These are phyloP conservation scores for Tuber calosporum DNA, from an alignment of 495 filamentous ascomycete genomes.

Conservation along the genomic window DNA sequence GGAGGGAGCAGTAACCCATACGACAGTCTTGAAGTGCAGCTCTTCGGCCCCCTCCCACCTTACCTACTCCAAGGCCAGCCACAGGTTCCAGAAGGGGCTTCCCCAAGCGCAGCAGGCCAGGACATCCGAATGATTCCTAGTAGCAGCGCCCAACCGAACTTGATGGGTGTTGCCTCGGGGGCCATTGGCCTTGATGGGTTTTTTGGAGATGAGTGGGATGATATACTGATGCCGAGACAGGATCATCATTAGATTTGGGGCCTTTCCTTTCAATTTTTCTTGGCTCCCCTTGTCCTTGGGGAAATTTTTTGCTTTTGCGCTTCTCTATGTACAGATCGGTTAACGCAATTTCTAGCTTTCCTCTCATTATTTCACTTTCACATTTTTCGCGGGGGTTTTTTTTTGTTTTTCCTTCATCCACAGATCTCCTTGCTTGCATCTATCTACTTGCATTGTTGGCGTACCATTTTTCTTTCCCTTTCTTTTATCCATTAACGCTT, in stretches of 20 bases:
- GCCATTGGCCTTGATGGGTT: constrained; percentile 30
- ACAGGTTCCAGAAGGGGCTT: constrained; percentile 12
- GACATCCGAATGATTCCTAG: constrained; percentile 12
- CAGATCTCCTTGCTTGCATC: not conserved
- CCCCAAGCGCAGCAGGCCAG: not conserved
- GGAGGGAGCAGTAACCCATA: constrained; percentile 32
- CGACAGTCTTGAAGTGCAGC: constrained; percentile 51
- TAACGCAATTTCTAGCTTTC: constrained; percentile 6
- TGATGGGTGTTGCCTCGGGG: constrained; percentile 24
- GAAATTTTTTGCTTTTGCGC: not conserved
- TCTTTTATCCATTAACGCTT: constrained; percentile 18
- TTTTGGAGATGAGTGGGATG: constrained; percentile 40
- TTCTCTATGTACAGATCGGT: not conserved
- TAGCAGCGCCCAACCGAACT: constrained; percentile 16
- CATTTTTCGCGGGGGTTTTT: not conserved
- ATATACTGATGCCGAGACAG: constrained; percentile 25
- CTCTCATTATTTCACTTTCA: constrained; percentile 1
- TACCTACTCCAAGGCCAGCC: constrained; percentile 48
- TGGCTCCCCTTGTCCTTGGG: constrained; percentile 14
- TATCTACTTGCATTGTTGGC: not conserved
- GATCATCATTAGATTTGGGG: constrained; percentile 6
- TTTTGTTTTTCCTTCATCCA: constrained; percentile 11
- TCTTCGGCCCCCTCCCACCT: constrained; percentile 52
- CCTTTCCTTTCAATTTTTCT: constrained; percentile 16
- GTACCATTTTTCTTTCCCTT: constrained; percentile 11